Evolutionary conservation across 2,329 filamentous ascomycete genomes (phyloP).

Genomic region (Plenodomus biglobosus): DNA sequence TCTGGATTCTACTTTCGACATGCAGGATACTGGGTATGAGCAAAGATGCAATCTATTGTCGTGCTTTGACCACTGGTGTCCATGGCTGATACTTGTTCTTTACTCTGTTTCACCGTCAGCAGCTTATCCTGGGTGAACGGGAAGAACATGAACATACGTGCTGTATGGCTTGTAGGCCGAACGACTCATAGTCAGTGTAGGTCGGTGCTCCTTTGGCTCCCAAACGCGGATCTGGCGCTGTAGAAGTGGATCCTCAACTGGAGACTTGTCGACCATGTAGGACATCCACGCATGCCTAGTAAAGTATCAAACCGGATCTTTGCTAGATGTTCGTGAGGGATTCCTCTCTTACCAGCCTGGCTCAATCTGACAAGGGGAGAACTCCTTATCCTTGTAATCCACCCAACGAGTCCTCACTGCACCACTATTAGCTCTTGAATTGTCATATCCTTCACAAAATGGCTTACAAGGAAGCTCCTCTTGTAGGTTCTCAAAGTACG

Average conservation of each 20-base stretch:
- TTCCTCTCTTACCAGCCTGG: constrained; percentile 77
- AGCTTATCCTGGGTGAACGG: neutral
- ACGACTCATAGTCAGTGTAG: constrained; percentile 73
- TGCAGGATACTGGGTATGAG: constrained; percentile 26
- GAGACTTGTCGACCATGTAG: constrained; percentile 86
- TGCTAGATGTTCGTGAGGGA: too few species aligned
- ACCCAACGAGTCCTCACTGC: constrained; percentile 95
- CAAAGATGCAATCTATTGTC: constrained; percentile 30
- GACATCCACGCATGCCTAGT: constrained; percentile 91
- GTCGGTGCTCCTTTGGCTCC: constrained; percentile 72
- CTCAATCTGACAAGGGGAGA: constrained; percentile 82
- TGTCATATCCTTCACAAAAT: neutral
- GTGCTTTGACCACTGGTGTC: constrained; percentile 51
- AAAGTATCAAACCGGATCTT: constrained; percentile 4
- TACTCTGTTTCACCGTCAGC: constrained; percentile 41
- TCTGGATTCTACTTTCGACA: constrained; percentile 17
- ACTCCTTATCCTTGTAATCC: constrained; percentile 89
- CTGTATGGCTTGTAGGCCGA: constrained; percentile 90
- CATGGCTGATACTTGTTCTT: constrained; percentile 55
- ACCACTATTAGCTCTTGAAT: constrained; percentile 11
- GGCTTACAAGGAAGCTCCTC: constrained; percentile 85
- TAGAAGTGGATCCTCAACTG: constrained; percentile 72
- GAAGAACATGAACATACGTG: constrained; percentile 67
- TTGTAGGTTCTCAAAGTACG: constrained; percentile 87
- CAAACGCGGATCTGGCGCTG: constrained; percentile 68